Base-by-base conservation (phyloP, 768 basidiomycete genomes). In the Favolaschia claudopus region DNA sequence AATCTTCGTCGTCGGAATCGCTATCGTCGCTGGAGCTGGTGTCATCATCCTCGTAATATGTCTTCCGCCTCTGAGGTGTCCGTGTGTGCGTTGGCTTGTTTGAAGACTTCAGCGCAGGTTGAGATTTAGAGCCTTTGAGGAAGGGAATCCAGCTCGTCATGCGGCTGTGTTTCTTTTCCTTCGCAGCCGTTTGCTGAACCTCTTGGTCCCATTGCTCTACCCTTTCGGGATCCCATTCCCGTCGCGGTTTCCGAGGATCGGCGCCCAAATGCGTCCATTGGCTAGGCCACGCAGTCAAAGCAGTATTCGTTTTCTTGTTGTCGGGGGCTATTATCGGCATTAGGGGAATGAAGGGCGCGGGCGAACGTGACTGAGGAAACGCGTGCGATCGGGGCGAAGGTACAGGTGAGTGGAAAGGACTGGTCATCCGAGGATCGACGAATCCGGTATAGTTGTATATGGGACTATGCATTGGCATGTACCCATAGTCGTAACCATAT, bases 141-240 rank as follows among this genome's bases (percentile, higher is more conserved):
- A 46, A 60, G 8, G 63, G 63, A 5, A 64, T 4, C 63, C 54
- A 64, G 40, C 50, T 46, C 31, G 49, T 24, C 46, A 59, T 24
- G 40, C 46, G 44, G 22, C 51, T 29, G 17, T 15, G n/a, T 54
- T 42, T 59, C 38, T 53, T 55, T 50, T 60, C 63, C 58, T 60
- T 60, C 33, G 37, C 50, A 20, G 62, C 62, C 3, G 50, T 25
- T 14, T 38, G 31, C 12, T 47, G 31, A n/a, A 64, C 58, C 19
- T 55, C 58, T 24, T 38, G 44, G 20, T 50, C 58, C 63, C 63
- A 64, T 20, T 37, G 49, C 38, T 50, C 62, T 20, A 54, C 43
- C 34, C 53, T 34, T 32, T 38, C 54, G 6, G 53, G 54, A 24
- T 57, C 50, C 55, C 60, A 56, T n/a, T 49, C 29, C 43, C 37